Conservation (phyloP, 768 basidiomycete species). For the Cyclocybe aegerita region DNA sequence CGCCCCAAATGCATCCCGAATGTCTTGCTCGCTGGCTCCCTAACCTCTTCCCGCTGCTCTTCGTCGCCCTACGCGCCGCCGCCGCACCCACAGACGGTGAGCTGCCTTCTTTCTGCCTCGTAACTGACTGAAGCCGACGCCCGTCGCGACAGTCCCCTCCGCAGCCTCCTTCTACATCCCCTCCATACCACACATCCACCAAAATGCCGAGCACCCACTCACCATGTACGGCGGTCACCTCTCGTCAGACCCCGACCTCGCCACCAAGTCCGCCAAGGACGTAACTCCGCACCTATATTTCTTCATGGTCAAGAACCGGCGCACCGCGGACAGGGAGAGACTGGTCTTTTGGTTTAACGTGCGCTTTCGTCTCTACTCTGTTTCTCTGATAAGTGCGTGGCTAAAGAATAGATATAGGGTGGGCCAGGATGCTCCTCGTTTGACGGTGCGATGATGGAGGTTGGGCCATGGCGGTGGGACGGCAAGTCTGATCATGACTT, state of each 20-base stretch:
- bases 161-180: slow-evolving; percentile 86
- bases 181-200: slow-evolving; percentile 71
- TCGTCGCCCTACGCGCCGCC: slow-evolving; percentile 7
- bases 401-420: slow-evolving; percentile 47
- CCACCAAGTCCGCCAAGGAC: slow-evolving; percentile 49
- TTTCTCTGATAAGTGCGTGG: slow-evolving; percentile 4
- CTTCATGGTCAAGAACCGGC: slow-evolving; percentile 83
- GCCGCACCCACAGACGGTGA: slow-evolving; percentile 39
- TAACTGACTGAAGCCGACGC: not conserved
- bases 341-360: slow-evolving; percentile 98
- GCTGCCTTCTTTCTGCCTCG: slow-evolving; percentile 7
- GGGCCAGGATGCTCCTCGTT: slow-evolving; percentile 98
- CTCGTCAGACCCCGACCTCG: slow-evolving; percentile 68
- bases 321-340: slow-evolving; percentile 86
- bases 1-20: slow-evolving; percentile 10
- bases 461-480: slow-evolving; percentile 90
- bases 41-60: slow-evolving; percentile 12
- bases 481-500: slow-evolving; percentile 59
- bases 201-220: slow-evolving; percentile 69
- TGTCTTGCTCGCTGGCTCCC: slow-evolving; percentile 5
- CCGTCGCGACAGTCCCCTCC: slow-evolving; percentile 53
- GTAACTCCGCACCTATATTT: slow-evolving; percentile 84
- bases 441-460: slow-evolving; percentile 97
- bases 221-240: slow-evolving; percentile 85
- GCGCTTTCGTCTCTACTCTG: slow-evolving; percentile 21